Evolutionary conservation across 2,329 filamentous ascomycete species (phyloP), one percentile per base, ranked within the genome.

Genomic region (Plenodomus tracheiphilus): DNA sequence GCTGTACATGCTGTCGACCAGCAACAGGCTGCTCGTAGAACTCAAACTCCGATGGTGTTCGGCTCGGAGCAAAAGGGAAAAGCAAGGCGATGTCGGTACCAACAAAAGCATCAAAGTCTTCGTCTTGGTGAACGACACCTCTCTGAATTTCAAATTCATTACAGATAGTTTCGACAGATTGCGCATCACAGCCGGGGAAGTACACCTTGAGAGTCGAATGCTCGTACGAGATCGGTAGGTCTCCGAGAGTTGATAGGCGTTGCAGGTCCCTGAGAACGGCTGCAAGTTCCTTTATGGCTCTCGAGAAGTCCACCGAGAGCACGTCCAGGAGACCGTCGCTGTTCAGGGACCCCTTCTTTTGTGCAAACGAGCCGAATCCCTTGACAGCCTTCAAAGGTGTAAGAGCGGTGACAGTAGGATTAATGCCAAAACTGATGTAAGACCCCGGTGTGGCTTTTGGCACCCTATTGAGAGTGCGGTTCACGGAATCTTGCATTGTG

Each of bases 131-230:
- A 3, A 97, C 82, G 3, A 89, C 76, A 1, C 94, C 94, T 44
- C 91, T 82, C 54, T 86, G 84, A 7, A 99, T 81, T n/a, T 88
- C 89, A 10, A 96, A 81, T 68, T 99, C 94, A 39, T 90, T 85
- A 69, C 92, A 97, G 1, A 99, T 80, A 2, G 81, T 79, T 66
- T 96, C 90, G 0, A 96, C 88, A 0, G 89, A 89, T 15, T 86
- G 83, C 0, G 85, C 85, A 64, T 97, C 93, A 53, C 94, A 92
- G 2, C 94, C 94, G 0, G 92, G 91, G 65, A 99, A 97, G 22
- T 91, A 87, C 2, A 97, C 85, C 28, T 91, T 85, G 3, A 97
- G 75, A 0, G 83, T 81, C 2, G 84, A 84, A 28, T 81, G 77
- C 45, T 90, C 84, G 43, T 96, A 80, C 0, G 84, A 80, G 28